Conservation (phyloP, 2,329 filamentous ascomycete genomes). For the Aspergillus quadrilineatus region DNA sequence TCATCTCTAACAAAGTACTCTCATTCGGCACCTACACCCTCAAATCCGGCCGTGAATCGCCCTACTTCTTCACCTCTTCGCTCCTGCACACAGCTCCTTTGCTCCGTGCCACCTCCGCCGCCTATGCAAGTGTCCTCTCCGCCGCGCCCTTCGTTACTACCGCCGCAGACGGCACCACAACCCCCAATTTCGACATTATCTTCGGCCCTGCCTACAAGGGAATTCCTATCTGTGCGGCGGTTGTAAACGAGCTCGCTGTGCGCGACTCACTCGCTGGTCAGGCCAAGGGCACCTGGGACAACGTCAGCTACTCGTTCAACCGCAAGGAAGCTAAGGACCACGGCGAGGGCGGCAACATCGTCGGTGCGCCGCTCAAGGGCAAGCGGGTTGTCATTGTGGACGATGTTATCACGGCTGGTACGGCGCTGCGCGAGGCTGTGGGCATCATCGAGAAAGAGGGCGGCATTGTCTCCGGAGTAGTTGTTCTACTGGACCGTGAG, state of each 20-base stretch:
- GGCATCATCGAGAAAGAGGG: slow-evolving; percentile 84
- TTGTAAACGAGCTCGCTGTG: slow-evolving; percentile 71
- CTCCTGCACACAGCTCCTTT: slow-evolving; percentile 81
- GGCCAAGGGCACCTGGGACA: slow-evolving; percentile 59
- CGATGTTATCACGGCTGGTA: slow-evolving; percentile 94
- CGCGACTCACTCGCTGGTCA: slow-evolving; percentile 51
- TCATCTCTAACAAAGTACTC: slow-evolving; percentile 25
- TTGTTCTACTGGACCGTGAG: slow-evolving; percentile 68
- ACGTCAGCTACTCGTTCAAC: slow-evolving; percentile 84
- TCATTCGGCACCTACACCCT: slow-evolving; percentile 51
- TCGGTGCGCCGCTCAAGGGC: slow-evolving; percentile 80
- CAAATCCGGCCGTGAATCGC: slow-evolving; percentile 85
- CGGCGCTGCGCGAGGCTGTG: slow-evolving; percentile 89
- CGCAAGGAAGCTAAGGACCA: slow-evolving; percentile 96
- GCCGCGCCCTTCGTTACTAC: slow-evolving; percentile 45
- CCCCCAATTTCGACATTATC: slow-evolving; percentile 72
- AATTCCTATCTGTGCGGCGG: slow-evolving; percentile 80
- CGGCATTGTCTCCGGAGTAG: slow-evolving; percentile 78
- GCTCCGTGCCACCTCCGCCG: slow-evolving; percentile 72
- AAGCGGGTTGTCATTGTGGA: slow-evolving; percentile 89
- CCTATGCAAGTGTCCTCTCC: slow-evolving; percentile 68
- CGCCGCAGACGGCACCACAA: slow-evolving; percentile 34
- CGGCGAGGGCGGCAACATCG: slow-evolving; percentile 90
- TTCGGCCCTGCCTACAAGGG: slow-evolving; percentile 97
- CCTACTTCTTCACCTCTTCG: slow-evolving; percentile 98